Conservation (phyloP, 2,329 filamentous ascomycete species). For the Sporothrix variecibatus region DNA sequence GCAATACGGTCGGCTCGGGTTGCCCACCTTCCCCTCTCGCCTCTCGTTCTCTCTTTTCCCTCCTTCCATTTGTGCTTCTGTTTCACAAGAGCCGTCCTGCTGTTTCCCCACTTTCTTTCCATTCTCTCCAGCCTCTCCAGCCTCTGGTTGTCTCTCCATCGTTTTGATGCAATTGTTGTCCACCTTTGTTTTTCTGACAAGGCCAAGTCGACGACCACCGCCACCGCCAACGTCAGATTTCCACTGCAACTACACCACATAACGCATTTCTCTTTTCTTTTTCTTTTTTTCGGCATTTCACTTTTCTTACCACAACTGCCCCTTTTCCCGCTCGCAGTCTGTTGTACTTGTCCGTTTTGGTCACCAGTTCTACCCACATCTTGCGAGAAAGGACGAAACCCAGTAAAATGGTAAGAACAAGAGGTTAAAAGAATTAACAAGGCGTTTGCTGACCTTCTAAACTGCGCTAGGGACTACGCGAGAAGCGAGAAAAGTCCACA, state of each 20-base stretch:
- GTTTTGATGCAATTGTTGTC: neutral
- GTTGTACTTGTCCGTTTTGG: neutral
- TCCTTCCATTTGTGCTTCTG: neutral
- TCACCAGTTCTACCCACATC: neutral
- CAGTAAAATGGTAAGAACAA: neutral
- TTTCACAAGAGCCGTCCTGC: neutral
- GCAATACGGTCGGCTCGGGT: neutral
- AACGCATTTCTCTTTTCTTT: neutral
- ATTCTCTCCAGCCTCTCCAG: neutral
- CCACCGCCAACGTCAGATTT: neutral
- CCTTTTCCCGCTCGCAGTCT: neutral
- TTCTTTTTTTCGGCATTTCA: neutral
- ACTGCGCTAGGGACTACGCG: neutral
- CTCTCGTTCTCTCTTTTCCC: neutral
- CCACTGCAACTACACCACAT: neutral
- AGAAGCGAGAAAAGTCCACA: neutral
- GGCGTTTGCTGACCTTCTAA: neutral
- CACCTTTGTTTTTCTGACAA: neutral
- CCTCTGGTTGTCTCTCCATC: neutral
- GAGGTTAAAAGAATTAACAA: neutral
- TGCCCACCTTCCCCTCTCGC: neutral
- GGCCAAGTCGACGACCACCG: neutral
- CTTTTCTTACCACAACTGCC: neutral
- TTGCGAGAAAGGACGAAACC: neutral
- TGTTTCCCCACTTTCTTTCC: neutral